Conservation (phyloP, 306 rosid species). For the Pterocarpus santalinus region DNA sequence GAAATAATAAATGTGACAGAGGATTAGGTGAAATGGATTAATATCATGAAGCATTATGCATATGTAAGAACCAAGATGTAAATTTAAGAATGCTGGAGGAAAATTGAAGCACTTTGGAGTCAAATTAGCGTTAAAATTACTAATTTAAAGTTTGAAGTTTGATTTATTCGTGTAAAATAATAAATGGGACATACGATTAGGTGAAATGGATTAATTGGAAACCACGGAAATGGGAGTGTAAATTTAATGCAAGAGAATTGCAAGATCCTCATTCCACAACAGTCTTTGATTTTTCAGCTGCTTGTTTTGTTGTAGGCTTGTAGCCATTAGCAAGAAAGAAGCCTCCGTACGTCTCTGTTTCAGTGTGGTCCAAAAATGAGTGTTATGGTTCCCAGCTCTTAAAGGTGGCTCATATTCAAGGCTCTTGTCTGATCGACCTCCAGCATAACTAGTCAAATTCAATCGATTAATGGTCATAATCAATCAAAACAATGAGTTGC, state of each 20-base stretch:
- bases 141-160: neutral
- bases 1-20: neutral
- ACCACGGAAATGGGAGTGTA: slow-evolving; percentile 14
- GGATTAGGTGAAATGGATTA: neutral
- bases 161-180: neutral
- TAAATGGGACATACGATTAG: neutral
- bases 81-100: neutral
- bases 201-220: neutral
- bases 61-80: neutral
- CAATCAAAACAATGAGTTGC: neutral
- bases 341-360: slow-evolving; percentile 25
- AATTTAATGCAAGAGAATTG: slow-evolving; percentile 37
- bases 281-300: slow-evolving; percentile 45
- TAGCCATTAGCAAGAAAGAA: slow-evolving; percentile 21
- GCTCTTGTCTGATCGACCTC: slow-evolving; percentile 42
- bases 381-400: slow-evolving; percentile 27
- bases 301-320: slow-evolving; percentile 8
- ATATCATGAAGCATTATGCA: neutral
- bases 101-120: neutral
- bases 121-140: neutral
- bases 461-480: neutral
- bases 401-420: slow-evolving; percentile 34
- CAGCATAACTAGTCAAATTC: slow-evolving; percentile 36
- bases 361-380: slow-evolving; percentile 47
- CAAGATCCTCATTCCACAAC: slow-evolving; percentile 38